Percentiles rank a stretch among this genome's conserved stretches.
Evolutionary conservation across 2,329 filamentous ascomycete species (phyloP).

Genomic region (Hypoxylon sp.): DNA sequence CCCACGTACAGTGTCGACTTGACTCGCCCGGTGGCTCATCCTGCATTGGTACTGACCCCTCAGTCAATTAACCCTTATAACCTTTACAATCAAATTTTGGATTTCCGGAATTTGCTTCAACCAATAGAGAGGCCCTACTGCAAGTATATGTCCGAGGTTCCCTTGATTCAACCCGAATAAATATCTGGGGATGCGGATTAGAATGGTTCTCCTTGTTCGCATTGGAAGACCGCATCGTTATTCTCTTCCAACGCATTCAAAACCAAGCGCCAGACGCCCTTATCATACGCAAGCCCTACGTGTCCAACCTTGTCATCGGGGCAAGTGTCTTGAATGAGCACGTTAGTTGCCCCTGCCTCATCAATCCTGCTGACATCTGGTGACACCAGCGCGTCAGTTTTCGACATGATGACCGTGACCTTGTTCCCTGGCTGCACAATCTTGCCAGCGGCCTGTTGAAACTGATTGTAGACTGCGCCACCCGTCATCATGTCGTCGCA

Average conservation of each 20-base stretch:
- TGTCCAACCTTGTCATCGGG: constrained; percentile 51
- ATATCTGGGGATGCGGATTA: constrained; percentile 8
- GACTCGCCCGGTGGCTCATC: too few species aligned
- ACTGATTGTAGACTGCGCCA: constrained; percentile 44
- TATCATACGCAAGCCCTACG: constrained; percentile 49
- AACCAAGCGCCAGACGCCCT: constrained; percentile 50
- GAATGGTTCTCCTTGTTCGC: constrained; percentile 45
- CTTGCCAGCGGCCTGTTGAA: constrained; percentile 33
- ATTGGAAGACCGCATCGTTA: constrained; percentile 46
- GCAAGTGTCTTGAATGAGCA: constrained; percentile 49
- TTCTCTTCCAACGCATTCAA: constrained; percentile 52
- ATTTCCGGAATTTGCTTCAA: too few species aligned
- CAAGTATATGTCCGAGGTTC: background rate
- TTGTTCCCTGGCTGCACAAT: constrained; percentile 51
- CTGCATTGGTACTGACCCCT: too few species aligned
- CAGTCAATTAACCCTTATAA: too few species aligned
- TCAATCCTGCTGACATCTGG: constrained; percentile 46
- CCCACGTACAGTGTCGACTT: too few species aligned
- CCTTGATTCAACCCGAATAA: background rate
- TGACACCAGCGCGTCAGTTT: constrained; percentile 46
- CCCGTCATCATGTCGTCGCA: constrained; percentile 51
- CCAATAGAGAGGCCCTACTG: background rate
- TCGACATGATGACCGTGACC: constrained; percentile 50
- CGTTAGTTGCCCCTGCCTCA: constrained; percentile 46
- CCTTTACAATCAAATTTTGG: too few species aligned